Base-by-base conservation (phyloP, 2,329 filamentous ascomycete species). In the Amesomyces nigricolor region DNA sequence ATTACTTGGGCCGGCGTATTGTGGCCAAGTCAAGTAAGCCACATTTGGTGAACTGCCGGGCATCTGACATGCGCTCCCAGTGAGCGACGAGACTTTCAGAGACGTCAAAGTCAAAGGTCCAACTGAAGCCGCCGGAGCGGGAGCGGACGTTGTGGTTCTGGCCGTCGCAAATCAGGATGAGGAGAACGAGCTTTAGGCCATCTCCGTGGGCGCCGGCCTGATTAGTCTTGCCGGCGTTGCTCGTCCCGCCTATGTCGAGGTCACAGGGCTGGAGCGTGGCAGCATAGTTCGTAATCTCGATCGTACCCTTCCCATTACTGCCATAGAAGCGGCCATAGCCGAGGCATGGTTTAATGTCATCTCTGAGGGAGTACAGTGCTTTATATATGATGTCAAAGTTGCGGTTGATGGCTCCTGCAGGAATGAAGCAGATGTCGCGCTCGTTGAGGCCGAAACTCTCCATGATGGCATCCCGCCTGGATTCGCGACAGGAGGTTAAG, bases 91-190 rank as follows among this genome's bases (percentile, higher is more conserved):
- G 62, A 17, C 59, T 58, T 0, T 62, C 58, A 0, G 53, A n/a
- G 5, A 39, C 64, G n/a, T 60, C 64, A 46, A 68, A 67, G 44
- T 67, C 63, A 57, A 71, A 71, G 10, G n/a, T 61, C 66, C 66
- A 69, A 1, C 51, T 58, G 51, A 66, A 65, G 4, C 61, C 58
- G 1, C 67, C 65, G 0, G 65, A 61, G 11, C 47, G 39, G 51
- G 65, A 70, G 2, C 57, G 53, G 4, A 71, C 54, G 10, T 35
- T 44, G 47, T 70, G 66, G 35, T 69, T 68, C 38, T 64, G 61
- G 3, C 37, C 51, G 1, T 46, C 47, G 30, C 68, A 60, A 61
- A 69, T 50, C 2, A 71, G 52, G n/a, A 65, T 61, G 4, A 66
- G 58, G 19, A 62, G 58, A 3, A 61, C 64, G 29, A 64, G 44